These are phyloP conservation scores for Vitis rotundifolia DNA, from an alignment of 164 flowering plant genomes.

Conservation along the genomic window DNA sequence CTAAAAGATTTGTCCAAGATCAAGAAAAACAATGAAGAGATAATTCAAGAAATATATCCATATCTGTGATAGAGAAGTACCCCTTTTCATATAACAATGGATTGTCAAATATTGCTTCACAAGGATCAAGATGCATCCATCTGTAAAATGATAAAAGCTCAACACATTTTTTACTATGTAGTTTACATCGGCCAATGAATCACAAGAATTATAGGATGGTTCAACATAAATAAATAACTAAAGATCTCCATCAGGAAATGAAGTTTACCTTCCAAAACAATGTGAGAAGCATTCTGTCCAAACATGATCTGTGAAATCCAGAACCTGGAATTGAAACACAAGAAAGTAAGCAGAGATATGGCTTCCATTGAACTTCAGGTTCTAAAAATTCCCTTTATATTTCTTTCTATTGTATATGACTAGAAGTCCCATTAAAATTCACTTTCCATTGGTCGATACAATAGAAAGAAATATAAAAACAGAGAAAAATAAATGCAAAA, in stretches of 20 bases:
- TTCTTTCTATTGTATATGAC: no score
- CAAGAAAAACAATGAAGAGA: neutral
- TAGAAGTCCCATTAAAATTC: neutral
- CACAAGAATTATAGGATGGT: slow-evolving; percentile 1
- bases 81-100: slow-evolving; percentile 93
- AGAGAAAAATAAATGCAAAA: no score
- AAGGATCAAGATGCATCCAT: slow-evolving; percentile 99
- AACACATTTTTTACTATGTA: neutral
- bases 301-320: slow-evolving; percentile 93
- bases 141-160: slow-evolving; percentile 36
- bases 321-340: slow-evolving; percentile 44
- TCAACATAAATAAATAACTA: neutral
- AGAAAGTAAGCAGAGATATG: slow-evolving; percentile 2
- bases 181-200: neutral
- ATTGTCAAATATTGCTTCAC: slow-evolving; percentile 88
- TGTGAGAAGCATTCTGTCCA: slow-evolving; percentile 96
- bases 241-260: neutral
- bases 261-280: slow-evolving; percentile 68
- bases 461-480: no score
- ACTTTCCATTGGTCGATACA: neutral
- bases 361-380: neutral
- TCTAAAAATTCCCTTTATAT: neutral
- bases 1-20: slow-evolving; percentile 3
- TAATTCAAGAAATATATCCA: neutral
- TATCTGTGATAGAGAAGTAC: slow-evolving; percentile 33